These are phyloP conservation scores for Bretschneidera sinensis DNA, from an alignment of 345 rosid genomes.

Conservation along the genomic window DNA sequence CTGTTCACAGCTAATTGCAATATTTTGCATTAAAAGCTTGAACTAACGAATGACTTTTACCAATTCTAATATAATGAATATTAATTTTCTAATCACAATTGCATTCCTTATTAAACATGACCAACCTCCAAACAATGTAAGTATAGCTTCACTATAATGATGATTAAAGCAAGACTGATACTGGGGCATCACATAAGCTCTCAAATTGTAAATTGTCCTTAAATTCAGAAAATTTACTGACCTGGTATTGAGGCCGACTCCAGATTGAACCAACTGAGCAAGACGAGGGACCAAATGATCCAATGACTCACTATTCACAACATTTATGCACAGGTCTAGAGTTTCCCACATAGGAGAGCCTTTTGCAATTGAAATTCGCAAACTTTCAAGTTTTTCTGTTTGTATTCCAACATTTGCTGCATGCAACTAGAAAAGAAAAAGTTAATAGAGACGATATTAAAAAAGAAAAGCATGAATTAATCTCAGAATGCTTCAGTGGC, in stretches of 20 bases:
- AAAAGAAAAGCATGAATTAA: neutral
- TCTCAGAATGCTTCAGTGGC: slow-evolving; percentile 11
- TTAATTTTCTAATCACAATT: too few species aligned
- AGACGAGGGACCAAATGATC: slow-evolving; percentile 80
- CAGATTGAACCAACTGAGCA: slow-evolving; percentile 76
- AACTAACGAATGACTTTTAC: too few species aligned
- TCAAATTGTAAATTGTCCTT: neutral
- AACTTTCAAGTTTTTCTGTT: slow-evolving; percentile 87
- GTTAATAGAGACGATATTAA: slow-evolving; percentile 9
- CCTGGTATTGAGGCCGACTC: slow-evolving; percentile 98
- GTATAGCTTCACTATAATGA: neutral
- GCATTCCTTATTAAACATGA: too few species aligned
- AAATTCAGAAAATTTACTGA: slow-evolving; percentile 23
- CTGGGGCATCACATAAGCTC: neutral
- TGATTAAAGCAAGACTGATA: neutral
- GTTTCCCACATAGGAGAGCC: slow-evolving; percentile 99
- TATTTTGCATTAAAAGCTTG: too few species aligned
- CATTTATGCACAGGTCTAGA: slow-evolving; percentile 85
- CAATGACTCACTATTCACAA: slow-evolving; percentile 62
- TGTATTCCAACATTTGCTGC: slow-evolving; percentile 92
- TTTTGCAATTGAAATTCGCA: slow-evolving; percentile 90
- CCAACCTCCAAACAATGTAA: neutral
- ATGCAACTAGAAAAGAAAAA: slow-evolving; percentile 65
- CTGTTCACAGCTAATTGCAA: too few species aligned
- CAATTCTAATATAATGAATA: too few species aligned